Evolutionary conservation across 495 filamentous ascomycete genomes (phyloP).

Genomic region (Neurospora tetraspora): DNA sequence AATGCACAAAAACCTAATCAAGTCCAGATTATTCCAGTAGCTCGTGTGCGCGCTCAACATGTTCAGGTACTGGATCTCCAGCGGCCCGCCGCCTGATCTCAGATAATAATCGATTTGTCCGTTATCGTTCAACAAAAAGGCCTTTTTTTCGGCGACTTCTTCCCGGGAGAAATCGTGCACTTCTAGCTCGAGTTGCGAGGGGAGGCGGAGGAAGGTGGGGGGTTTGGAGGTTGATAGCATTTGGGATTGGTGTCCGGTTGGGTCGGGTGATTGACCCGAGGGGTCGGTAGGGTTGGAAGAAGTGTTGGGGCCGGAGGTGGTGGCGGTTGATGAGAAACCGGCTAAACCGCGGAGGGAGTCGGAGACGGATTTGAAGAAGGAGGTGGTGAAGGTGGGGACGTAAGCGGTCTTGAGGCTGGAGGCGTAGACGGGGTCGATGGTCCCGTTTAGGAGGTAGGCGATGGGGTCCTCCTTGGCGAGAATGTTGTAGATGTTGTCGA

Average conservation of each 20-base stretch:
- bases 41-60: constrained; percentile 96
- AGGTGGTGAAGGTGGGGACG: constrained; percentile 61
- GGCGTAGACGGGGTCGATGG: constrained; percentile 73
- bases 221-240: constrained; percentile 18
- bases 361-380: constrained; percentile 56
- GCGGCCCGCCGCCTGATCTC: constrained; percentile 63
- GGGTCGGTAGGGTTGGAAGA: neutral
- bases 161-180: constrained; percentile 91
- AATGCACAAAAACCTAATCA: constrained; percentile 75
- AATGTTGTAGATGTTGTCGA: constrained; percentile 96
- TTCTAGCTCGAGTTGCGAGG: constrained; percentile 86
- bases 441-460: constrained; percentile 83
- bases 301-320: neutral
- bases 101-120: constrained; percentile 89
- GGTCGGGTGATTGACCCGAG: neutral
- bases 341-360: constrained; percentile 50
- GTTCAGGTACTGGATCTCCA: constrained; percentile 92
- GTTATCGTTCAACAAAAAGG: constrained; percentile 84
- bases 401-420: constrained; percentile 63
- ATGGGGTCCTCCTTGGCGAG: constrained; percentile 61
- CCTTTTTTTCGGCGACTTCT: constrained; percentile 83
- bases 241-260: neutral
- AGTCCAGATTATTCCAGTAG: constrained; percentile 82
- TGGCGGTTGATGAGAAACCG: constrained; percentile 1
- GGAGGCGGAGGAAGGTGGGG: constrained; percentile 49